These are phyloP conservation scores for Dispira simplex DNA, from an alignment of 192 early-diverging fungal genomes.

Conservation along the genomic window DNA sequence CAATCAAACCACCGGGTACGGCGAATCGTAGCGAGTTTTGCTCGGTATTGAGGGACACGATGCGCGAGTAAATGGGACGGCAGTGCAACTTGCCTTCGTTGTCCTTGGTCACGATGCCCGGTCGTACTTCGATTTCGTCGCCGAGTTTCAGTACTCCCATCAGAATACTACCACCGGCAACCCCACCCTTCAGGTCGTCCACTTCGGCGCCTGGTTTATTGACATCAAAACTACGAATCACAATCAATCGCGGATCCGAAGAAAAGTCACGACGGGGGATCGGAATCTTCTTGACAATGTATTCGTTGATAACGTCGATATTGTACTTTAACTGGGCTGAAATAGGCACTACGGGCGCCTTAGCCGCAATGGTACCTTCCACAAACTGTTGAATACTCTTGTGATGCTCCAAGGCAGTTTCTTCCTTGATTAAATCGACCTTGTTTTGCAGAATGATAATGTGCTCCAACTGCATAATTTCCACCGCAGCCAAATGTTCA, in stretches of 20 bases:
- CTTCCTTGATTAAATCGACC: slow-evolving; percentile 91
- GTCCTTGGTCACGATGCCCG: slow-evolving; percentile 86
- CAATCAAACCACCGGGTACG: slow-evolving; percentile 98
- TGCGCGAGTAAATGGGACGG: slow-evolving; percentile 76
- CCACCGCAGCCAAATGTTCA: slow-evolving; percentile 97
- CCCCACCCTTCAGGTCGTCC: slow-evolving; percentile 84
- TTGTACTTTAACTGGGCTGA: slow-evolving; percentile 98
- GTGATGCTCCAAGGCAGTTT: slow-evolving; percentile 78
- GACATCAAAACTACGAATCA: slow-evolving; percentile 97
- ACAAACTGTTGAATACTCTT: slow-evolving; percentile 83
- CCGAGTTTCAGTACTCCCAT: slow-evolving; percentile 75
- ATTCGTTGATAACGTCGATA: slow-evolving; percentile 95
- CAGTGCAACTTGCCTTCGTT: slow-evolving; percentile 64
- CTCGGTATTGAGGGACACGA: slow-evolving; percentile 79
- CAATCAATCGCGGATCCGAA: slow-evolving; percentile 80
- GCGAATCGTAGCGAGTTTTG: slow-evolving; percentile 88
- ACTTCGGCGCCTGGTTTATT: slow-evolving; percentile 97
- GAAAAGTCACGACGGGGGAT: slow-evolving; percentile 89
- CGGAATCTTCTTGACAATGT: slow-evolving; percentile 92
- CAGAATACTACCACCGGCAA: slow-evolving; percentile 94
- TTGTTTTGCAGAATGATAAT: slow-evolving; percentile 99
- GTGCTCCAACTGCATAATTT: slow-evolving; percentile 96
- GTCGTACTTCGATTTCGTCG: slow-evolving; percentile 94
- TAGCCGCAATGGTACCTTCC: slow-evolving; percentile 88
- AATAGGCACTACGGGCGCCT: slow-evolving; percentile 92